Base-by-base conservation (phyloP, 495 filamentous ascomycete genomes). In the Penicillium atrosanguineum region DNA sequence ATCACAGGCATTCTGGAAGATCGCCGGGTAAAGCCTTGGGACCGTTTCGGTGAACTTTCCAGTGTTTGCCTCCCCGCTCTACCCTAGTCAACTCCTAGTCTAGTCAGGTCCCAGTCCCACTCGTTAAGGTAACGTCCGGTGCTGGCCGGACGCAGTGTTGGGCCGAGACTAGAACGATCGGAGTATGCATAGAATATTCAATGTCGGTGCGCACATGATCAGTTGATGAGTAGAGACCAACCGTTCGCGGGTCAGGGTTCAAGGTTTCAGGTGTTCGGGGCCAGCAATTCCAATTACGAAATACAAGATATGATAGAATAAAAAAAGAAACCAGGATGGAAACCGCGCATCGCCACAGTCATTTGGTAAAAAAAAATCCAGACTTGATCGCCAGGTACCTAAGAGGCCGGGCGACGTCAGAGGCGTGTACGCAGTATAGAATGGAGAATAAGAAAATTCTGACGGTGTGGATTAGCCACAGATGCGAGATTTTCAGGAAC, bases 341-440 rank as follows among this genome's bases (percentile, higher is more conserved):
- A 47, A 45, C 40, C 28, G 26, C 46, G 53, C 36, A 56, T 61
- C 44, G 55, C 55, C 59, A 61, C 54, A 31, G 36, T 21, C 7
- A 20, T 15, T 20, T 14, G 1, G 23, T 28, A 7, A 7, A 6
- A 9, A 42, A 28, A 14, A 56, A 31, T 61, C 61, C 53, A 61
- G 62, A 56, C 55, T 61, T 15, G 61, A 56, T 61, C 57, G 55
- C 52, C 61, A 64, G 57, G 57, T 60, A 53, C 50, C 53, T 48
- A 46, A 61, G 41, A 23, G 40, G 23, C 14, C 42, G 41, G 15
- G 52, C 55, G 26, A 65, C 62, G 62, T 65, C 61, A 69, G 58
- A 62, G 61, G 61, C 58, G 50, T 28, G 4, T 26, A n/a, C n/a
- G n/a, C n/a, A n/a, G n/a, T n/a, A 5, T 4, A 14, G 11, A 14